Percentiles rank a stretch among this genome's conserved stretches.
Conservation (phyloP, 1,139 yeast genomes). For the Casaregolazyma lundiana region DNA sequence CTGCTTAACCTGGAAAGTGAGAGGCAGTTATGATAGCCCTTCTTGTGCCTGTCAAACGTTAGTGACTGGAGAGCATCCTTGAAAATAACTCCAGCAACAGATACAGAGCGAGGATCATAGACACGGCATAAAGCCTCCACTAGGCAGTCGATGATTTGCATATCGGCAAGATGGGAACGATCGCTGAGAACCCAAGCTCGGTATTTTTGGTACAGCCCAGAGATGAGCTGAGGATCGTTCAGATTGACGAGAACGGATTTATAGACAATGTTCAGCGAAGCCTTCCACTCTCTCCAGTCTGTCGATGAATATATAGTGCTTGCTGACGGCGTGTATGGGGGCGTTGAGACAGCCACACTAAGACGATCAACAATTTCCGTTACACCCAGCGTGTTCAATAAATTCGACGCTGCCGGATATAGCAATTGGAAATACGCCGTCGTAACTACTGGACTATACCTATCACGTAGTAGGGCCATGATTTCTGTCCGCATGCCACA, state of each 20-base stretch:
- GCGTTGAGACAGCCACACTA: neutral
- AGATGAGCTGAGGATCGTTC: slow-evolving; percentile 14
- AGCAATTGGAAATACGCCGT: slow-evolving; percentile 19
- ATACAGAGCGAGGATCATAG: slow-evolving; percentile 16
- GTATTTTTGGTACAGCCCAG: slow-evolving; percentile 21
- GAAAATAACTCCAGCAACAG: slow-evolving; percentile 23
- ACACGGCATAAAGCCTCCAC: slow-evolving; percentile 22
- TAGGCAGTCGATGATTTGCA: slow-evolving; percentile 25
- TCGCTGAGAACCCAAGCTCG: slow-evolving; percentile 10
- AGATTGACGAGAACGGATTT: slow-evolving; percentile 24
- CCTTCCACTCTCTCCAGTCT: slow-evolving; percentile 1
- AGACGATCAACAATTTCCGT: slow-evolving; percentile 5
- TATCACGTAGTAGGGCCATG: slow-evolving; percentile 19
- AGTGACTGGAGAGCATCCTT: slow-evolving; percentile 20
- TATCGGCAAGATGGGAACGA: slow-evolving; percentile 8
- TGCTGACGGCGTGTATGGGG: slow-evolving; percentile 5
- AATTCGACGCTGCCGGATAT: slow-evolving; percentile 11
- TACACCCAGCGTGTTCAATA: slow-evolving; percentile 15
- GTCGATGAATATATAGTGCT: neutral
- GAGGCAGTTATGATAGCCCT: neutral
- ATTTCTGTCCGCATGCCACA: slow-evolving; percentile 20
- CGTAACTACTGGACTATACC: slow-evolving; percentile 21
- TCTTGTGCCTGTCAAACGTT: slow-evolving; percentile 1
- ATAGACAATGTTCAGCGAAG: slow-evolving; percentile 21
- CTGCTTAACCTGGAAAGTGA: slow-evolving; percentile 8